Conservation (phyloP, 2,329 filamentous ascomycete genomes). For the Alternaria metachromatica region DNA sequence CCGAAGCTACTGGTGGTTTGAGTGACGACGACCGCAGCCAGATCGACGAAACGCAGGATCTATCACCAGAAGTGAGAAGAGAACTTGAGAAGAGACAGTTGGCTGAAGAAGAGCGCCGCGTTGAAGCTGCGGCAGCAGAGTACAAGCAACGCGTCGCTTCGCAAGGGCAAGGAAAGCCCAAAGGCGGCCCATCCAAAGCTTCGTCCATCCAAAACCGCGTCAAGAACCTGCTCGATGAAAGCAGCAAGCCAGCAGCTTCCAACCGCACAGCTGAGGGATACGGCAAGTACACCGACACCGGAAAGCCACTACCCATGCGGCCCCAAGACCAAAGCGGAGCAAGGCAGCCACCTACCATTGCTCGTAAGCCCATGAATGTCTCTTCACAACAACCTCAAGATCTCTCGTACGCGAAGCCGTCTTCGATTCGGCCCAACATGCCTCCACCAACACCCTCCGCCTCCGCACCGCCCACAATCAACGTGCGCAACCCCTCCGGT, state of each 20-base stretch:
- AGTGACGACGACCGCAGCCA: conserved; percentile 72
- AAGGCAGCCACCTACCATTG: conserved; percentile 32
- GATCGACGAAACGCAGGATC: conserved; percentile 70
- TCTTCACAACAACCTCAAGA: conserved; percentile 28
- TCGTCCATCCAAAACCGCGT: conserved; percentile 92
- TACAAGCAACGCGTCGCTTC: conserved; percentile 78
- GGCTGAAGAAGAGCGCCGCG: conserved; percentile 86
- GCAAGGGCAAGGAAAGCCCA: conserved; percentile 58
- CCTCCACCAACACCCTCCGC: conserved; percentile 33
- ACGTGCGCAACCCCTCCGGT: conserved; percentile 41
- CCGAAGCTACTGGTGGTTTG: conserved; percentile 72
- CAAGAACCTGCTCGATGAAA: conserved; percentile 82
- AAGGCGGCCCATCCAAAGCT: conserved; percentile 63
- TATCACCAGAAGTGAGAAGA: conserved; percentile 86
- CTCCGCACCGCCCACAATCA: conserved; percentile 44
- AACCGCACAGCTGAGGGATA: conserved; percentile 86
- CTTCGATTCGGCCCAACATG: conserved; percentile 29
- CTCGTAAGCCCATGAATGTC: conserved; percentile 58
- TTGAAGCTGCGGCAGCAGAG: conserved; percentile 86
- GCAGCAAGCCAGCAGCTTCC: conserved; percentile 58
- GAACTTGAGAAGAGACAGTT: conserved; percentile 85
- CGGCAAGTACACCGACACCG: conserved; percentile 75
- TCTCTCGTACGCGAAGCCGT: conserved; percentile 36
- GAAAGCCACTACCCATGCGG: conserved; percentile 38
- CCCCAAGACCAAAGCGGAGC: conserved; percentile 36